Base-by-base conservation (phyloP, 495 filamentous ascomycete species). In the Cercophora scortea region DNA sequence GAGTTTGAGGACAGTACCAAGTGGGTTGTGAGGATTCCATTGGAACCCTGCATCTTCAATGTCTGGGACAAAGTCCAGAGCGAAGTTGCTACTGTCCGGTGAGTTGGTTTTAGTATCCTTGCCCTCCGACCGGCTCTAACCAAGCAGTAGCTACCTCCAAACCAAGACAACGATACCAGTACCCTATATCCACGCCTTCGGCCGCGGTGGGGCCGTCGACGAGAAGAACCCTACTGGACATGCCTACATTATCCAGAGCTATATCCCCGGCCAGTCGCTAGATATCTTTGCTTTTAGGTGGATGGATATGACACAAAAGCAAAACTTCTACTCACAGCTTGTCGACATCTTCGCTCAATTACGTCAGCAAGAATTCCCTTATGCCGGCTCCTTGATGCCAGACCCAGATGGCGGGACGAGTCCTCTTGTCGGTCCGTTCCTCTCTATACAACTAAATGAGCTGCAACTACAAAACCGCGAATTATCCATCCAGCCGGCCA, bases 31-130 rank as follows among this genome's bases (percentile, higher is more conserved):
- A 53, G 45, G 40, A 53, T 53, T 44, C 51, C 51, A 19, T 33
- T 53, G 16, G 50, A 46, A 16, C 50, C 50, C 15, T 44, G 12
- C 40, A 36, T 53, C 32, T 53, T n/a, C 45, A 53, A 53, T 53
- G 45, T 53, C 44, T 53, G 45, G 51, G 51, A 47, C 38, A 53
- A 53, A 53, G 51, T 53, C 32, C 36, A 53, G 42, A 53, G 51
- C 51, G 45, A 53, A 38, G 51, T 53, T 41, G 51, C 51, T 48
- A 48, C 51, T 7, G 38, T 48, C 34, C 51, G 50, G 50, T 47
- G 44, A 53, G 50, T 47, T 39, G 35, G 42, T 41, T 25, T 47
- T 45, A n/a, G 32, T 53, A 40, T 47, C 43, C 32, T 40, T 47
- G 33, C 32, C 36, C 32, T 45, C 42, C 32, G 50, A 41, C 42